Evolutionary conservation across 2,329 filamentous ascomycete species (phyloP), one percentile per base, ranked within the genome.

Genomic region (Dichotomopilus funicola): DNA sequence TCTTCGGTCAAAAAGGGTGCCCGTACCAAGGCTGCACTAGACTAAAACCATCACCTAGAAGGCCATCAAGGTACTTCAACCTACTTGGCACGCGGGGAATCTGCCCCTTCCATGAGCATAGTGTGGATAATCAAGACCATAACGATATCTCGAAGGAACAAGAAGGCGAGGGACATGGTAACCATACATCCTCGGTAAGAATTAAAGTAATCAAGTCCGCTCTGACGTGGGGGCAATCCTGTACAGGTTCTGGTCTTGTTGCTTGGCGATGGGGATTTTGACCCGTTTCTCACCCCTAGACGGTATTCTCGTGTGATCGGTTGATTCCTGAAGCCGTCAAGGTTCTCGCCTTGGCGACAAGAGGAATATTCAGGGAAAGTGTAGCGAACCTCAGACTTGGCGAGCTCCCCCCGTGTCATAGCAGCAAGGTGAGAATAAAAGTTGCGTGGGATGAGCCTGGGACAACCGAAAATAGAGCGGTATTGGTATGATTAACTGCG

Each of bases 61-160:
- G 10, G 27, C 27, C 48, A 42, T 50, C 49, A 51, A 38, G 49
- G 49, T 51, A 10, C 49, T 27, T 51, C 49, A 36, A 35, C 38
- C 19, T 51, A 13, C 49, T 51, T 51, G 49, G 49, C 49, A n/a
- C 44, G 36, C 47, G 47, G 35, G 46, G 47, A 27, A 8, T 6
- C 31, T 6, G 10, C 27, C n/a, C 27, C 43, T 45, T 45, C 12
- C 8, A 27, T 31, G 42, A 27, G 43, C 19, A 31, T 45, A 19
- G 43, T 27, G 43, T 13, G 19, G 36, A 36, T 27, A 27, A 27
- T 27, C 19, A 27, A 27, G 19, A 19, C 40, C 5, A 8, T 27
- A n/a, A 37, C 10, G 31, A 31, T n/a, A 33, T 7, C 44, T 36
- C 3, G 43, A 31, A 46, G 34, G 44, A 8, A 12, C 11, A 1